A percentile compares a stretch with the other conserved stretches of the same genome.
These are phyloP conservation scores for Cokeromyces recurvatus DNA, from an alignment of 371 early-diverging fungal species.

Conservation along the genomic window DNA sequence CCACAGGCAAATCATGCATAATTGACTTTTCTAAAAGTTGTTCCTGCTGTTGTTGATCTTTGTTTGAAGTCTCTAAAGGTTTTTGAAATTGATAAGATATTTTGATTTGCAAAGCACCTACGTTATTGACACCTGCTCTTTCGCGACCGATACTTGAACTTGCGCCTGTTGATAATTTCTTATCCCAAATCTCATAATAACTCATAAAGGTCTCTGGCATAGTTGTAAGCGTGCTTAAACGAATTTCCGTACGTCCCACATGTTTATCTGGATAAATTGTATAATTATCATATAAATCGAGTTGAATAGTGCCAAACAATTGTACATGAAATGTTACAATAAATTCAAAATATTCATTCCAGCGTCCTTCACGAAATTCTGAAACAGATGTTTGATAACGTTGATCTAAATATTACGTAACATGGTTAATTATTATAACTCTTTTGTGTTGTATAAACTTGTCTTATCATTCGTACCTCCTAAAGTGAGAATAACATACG, in stretches of 20 bases:
- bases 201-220: slow-evolving; percentile 66
- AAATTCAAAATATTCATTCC: slow-evolving; percentile 76
- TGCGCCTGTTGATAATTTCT: slow-evolving; percentile 52
- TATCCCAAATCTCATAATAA: slow-evolving; percentile 72
- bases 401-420: slow-evolving; percentile 44
- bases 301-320: slow-evolving; percentile 67
- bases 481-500: slow-evolving; percentile 38
- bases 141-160: slow-evolving; percentile 56
- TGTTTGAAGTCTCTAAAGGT: too few species aligned
- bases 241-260: slow-evolving; percentile 73
- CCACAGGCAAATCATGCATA: too few species aligned
- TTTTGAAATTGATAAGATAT: slow-evolving; percentile 42
- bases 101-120: slow-evolving; percentile 66
- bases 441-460: neutral
- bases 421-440: neutral
- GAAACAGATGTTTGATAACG: slow-evolving; percentile 62
- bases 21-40: too few species aligned
- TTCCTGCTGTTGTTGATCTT: too few species aligned
- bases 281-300: slow-evolving; percentile 67
- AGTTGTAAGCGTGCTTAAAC: slow-evolving; percentile 53
- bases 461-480: slow-evolving; percentile 30
- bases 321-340: slow-evolving; percentile 72
- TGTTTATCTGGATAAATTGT: slow-evolving; percentile 63
- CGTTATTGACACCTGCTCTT: slow-evolving; percentile 46
- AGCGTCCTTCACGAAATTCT: slow-evolving; percentile 54